Evolutionary conservation across 768 basidiomycete species (phyloP).

Genomic region (Tulasnella sp.): DNA sequence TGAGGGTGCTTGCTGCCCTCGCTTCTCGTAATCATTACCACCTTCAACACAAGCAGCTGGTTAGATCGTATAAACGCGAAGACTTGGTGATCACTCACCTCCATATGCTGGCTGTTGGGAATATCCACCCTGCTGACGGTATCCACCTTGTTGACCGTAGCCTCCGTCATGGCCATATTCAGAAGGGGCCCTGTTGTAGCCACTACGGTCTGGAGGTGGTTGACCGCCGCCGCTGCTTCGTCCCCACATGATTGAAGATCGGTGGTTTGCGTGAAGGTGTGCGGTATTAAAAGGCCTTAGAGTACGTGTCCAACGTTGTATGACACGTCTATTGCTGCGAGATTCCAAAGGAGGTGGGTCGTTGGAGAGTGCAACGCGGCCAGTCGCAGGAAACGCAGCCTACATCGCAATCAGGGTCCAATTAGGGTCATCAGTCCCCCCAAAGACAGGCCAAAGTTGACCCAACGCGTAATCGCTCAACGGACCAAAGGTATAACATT

Average conservation of each 20-base stretch:
- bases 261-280: background rate
- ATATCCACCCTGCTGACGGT: background rate
- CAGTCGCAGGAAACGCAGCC: background rate
- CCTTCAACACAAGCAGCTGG: background rate
- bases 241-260: conserved; percentile 3
- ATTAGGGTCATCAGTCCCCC: background rate
- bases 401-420: conserved; percentile 3
- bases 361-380: background rate
- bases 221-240: conserved; percentile 1
- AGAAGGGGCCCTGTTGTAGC: background rate
- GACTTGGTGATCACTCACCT: background rate
- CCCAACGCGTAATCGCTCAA: background rate
- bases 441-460: background rate
- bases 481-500: background rate
- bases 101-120: background rate
- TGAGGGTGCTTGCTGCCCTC: background rate
- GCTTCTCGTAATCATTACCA: background rate
- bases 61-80: background rate
- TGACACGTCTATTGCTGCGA: background rate
- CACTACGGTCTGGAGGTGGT: background rate
- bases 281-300: background rate
- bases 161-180: background rate
- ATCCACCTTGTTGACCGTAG: background rate
- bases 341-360: background rate
- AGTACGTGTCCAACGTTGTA: background rate